These are phyloP conservation scores for Tetradesmus obliquus DNA, from an alignment of 139 green algal genomes.

Conservation along the genomic window DNA sequence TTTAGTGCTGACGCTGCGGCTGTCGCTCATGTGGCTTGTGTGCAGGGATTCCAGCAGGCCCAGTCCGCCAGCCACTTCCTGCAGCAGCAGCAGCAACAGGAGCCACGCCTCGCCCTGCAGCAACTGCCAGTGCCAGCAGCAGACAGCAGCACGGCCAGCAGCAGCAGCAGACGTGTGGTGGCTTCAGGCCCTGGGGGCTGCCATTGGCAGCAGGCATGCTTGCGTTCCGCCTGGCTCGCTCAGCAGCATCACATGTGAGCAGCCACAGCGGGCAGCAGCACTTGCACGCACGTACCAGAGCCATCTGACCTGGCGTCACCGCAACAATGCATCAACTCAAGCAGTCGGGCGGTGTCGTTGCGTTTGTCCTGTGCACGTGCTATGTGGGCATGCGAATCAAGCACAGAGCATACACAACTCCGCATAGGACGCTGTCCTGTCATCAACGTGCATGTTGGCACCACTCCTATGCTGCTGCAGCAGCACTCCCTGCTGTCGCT, in stretches of 20 bases:
- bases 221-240: constrained; percentile 6
- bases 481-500: neutral
- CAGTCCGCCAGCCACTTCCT: neutral
- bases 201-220: constrained; percentile 16
- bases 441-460: neutral
- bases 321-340: too few species aligned
- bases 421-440: neutral
- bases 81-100: neutral
- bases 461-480: neutral
- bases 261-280: neutral
- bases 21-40: neutral
- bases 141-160: neutral
- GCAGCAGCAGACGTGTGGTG: neutral
- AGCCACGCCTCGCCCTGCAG: neutral
- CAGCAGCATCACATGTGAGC: constrained; percentile 6
- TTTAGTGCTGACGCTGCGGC: neutral
- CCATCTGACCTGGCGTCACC: too few species aligned
- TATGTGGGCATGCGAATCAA: too few species aligned
- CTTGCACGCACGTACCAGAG: too few species aligned
- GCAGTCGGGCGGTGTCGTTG: too few species aligned
- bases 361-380: too few species aligned
- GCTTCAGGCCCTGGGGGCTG: constrained; percentile 18
- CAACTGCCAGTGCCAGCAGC: neutral
- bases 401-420: too few species aligned
- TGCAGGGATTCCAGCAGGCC: neutral